A percentile compares a stretch with the other conserved stretches of the same genome.
phyloP scores from a whole-genome alignment of 768 basidiomycete species.

The Leccinum barrowsii region DNA sequence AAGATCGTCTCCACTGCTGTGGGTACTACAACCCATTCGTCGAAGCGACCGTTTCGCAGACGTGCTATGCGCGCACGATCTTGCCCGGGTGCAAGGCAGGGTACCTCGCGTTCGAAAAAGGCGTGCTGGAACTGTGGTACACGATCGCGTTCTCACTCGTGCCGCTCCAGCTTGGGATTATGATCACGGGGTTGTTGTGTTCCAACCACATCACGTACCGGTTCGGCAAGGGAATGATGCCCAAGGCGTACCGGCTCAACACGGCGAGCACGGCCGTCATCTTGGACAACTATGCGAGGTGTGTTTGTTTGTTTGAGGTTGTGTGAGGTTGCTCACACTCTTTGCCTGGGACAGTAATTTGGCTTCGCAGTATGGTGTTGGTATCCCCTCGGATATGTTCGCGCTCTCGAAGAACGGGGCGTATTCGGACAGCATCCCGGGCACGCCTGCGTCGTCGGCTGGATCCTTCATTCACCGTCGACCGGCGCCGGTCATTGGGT shows the following conservation, averaged over 20 bases:
- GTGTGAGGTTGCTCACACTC: not conserved
- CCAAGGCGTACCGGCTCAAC: constrained; percentile 75
- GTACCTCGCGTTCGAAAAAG: constrained; percentile 56
- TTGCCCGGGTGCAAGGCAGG: constrained; percentile 71
- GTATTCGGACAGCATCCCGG: constrained; percentile 35
- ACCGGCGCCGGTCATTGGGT: not conserved
- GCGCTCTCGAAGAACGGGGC: constrained; percentile 48
- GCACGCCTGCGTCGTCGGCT: constrained; percentile 28
- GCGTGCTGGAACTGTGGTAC: constrained; percentile 62
- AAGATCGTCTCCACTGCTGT: constrained; percentile 75
- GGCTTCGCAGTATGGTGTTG: constrained; percentile 67
- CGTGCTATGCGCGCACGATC: constrained; percentile 69
- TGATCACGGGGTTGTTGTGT: constrained; percentile 62
- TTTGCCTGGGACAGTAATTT: constrained; percentile 48
- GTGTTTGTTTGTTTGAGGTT: constrained; percentile 12
- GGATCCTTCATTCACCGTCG: not conserved
- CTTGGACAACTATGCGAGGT: constrained; percentile 84
- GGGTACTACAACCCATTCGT: constrained; percentile 79
- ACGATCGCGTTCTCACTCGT: constrained; percentile 61
- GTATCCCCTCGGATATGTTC: constrained; percentile 57
- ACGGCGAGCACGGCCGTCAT: constrained; percentile 74
- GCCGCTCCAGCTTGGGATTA: constrained; percentile 62
- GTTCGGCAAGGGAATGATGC: constrained; percentile 87
- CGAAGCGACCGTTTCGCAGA: constrained; percentile 70
- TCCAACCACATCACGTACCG: constrained; percentile 84